Evolutionary conservation across 2,329 filamentous ascomycete species (phyloP).

Genomic region (Calonectria honghensis): DNA sequence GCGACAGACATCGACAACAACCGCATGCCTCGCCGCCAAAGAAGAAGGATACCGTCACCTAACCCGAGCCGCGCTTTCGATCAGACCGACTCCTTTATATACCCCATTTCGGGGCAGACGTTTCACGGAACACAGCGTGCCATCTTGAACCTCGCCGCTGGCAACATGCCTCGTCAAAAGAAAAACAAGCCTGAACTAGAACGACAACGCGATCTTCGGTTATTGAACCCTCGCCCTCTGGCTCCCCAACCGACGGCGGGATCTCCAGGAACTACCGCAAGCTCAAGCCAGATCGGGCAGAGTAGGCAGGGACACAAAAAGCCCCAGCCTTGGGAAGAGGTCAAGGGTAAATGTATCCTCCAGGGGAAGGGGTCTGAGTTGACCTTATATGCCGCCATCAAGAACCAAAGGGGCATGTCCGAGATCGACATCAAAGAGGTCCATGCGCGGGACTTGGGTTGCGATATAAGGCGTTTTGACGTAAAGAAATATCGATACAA

Average conservation of each 20-base stretch:
- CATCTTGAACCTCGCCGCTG: background rate
- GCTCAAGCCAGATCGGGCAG: background rate
- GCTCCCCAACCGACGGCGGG: background rate
- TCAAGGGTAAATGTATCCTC: background rate
- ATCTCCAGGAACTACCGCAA: background rate
- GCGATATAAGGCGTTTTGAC: background rate
- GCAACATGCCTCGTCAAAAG: background rate
- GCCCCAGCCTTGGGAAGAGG: background rate
- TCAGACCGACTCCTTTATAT: background rate
- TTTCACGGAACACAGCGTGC: background rate
- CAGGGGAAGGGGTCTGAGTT: background rate
- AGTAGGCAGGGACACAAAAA: background rate
- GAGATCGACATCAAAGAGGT: background rate
- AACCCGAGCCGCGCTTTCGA: background rate
- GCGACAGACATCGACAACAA: background rate
- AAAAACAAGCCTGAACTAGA: background rate
- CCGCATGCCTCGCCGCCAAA: conserved; percentile 6
- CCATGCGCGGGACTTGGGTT: background rate
- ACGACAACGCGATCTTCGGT: background rate
- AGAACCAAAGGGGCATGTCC: background rate
- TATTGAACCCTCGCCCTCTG: background rate
- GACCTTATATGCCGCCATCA: background rate
- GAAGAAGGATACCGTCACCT: background rate
- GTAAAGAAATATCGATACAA: background rate
- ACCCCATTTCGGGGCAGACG: background rate